Percentiles rank a stretch among this genome's conserved stretches.
Evolutionary conservation across 108 stramenopile species (phyloP).

Genomic region (Cylindrotheca fusiformis): DNA sequence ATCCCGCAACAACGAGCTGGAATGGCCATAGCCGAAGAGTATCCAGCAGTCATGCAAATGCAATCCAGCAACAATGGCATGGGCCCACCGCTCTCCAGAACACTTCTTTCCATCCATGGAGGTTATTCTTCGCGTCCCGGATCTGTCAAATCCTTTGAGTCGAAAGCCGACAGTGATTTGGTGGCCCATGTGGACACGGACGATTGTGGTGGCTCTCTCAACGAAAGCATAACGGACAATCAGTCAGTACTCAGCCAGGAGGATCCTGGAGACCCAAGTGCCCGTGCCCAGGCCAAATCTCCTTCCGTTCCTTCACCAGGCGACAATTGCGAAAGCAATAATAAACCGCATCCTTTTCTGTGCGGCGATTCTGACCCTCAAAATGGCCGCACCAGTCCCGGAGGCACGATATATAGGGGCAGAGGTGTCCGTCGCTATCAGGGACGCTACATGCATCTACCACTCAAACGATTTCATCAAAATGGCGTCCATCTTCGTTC

Average conservation of each 20-base stretch:
- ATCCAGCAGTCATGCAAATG: background rate
- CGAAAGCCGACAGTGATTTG: slow-evolving; percentile 38
- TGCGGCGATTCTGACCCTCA: slow-evolving; percentile 7
- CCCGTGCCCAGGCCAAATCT: background rate
- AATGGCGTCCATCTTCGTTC: slow-evolving; percentile 26
- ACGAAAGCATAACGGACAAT: slow-evolving; percentile 8
- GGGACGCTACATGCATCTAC: slow-evolving; percentile 57
- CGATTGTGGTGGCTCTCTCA: slow-evolving; percentile 39
- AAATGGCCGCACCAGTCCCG: slow-evolving; percentile 53
- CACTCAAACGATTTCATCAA: slow-evolving; percentile 54
- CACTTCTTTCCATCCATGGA: slow-evolving; percentile 28
- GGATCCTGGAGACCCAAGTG: slow-evolving; percentile 4
- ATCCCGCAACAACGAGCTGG: slow-evolving; percentile 11
- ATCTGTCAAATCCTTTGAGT: slow-evolving; percentile 42
- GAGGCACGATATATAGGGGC: slow-evolving; percentile 63
- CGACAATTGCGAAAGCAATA: background rate
- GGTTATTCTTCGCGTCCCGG: slow-evolving; percentile 17
- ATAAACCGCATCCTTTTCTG: slow-evolving; percentile 24
- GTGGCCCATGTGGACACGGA: slow-evolving; percentile 56
- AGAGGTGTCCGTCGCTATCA: slow-evolving; percentile 55
- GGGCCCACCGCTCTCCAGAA: slow-evolving; percentile 53
- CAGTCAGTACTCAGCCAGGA: slow-evolving; percentile 44
- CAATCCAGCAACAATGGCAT: slow-evolving; percentile 36
- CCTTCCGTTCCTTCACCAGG: background rate
- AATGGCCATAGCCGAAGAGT: background rate